Evolutionary conservation across 176 grass and related monocot genomes (phyloP).

Genomic region (Tuctoria greenei): DNA sequence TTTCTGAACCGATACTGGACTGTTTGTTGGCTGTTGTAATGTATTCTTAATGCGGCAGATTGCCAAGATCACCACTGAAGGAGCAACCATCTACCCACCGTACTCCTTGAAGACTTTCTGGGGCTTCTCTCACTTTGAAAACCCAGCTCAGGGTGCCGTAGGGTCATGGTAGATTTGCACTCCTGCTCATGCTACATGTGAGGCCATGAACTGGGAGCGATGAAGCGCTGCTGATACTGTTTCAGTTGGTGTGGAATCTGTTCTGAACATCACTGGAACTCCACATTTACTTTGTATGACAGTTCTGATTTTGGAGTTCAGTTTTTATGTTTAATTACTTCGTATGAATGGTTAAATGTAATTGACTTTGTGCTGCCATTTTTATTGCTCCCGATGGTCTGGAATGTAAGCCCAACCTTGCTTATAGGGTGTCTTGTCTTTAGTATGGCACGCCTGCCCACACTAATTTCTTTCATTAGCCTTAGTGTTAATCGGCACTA

Average conservation of each 20-base stretch:
- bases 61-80: slow-evolving; percentile 82
- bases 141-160: slow-evolving; percentile 73
- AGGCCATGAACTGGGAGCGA: slow-evolving; percentile 26
- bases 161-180: slow-evolving; percentile 83
- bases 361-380: not conserved
- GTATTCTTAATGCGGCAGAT: slow-evolving; percentile 40
- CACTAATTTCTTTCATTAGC: not conserved
- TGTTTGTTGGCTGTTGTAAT: not conserved
- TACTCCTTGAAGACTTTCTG: slow-evolving; percentile 87
- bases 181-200: no score
- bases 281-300: slow-evolving; percentile 43
- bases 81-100: slow-evolving; percentile 79
- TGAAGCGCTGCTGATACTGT: slow-evolving; percentile 9
- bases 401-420: not conserved
- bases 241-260: slow-evolving; percentile 22
- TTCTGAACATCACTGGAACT: slow-evolving; percentile 12
- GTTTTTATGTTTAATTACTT: not conserved
- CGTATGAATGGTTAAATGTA: slow-evolving; percentile 21
- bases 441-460: not conserved
- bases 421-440: not conserved
- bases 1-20: no score
- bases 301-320: slow-evolving; percentile 6
- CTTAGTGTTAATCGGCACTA: not conserved
- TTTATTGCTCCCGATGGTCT: not conserved
- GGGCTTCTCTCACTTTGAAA: slow-evolving; percentile 83